Base-by-base conservation (phyloP, 2,329 filamentous ascomycete genomes). In the Nemania sp. region DNA sequence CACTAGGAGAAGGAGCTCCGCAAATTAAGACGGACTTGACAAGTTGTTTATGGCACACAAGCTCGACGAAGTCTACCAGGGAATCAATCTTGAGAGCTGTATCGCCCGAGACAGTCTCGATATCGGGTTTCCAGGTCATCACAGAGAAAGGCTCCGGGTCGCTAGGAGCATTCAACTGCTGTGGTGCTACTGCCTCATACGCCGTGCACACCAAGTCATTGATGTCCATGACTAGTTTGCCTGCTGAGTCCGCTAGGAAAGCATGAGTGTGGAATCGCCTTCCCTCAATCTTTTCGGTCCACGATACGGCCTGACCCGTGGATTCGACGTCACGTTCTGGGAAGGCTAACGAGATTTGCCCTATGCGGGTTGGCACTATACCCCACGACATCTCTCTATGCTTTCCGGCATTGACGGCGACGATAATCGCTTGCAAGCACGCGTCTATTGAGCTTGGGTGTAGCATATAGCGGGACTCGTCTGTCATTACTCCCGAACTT, bases 371-470 rank as follows among this genome's bases (percentile, higher is more conserved):
- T 26, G 72, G 72, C 3, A 73, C 68, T 3, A 73, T 66, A 26
- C 70, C 70, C 62, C 67, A 73, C 8, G 59, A 59, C 70, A 73
- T 70, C 38, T 65, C 67, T 52, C 64, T 73, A 45, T 69, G 64
- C 35, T 62, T 63, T 8, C 72, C 70, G 4, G 61, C 35, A 22
- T 73, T 68, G 35, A 71, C 41, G 45, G 69, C 61, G 26, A 65
- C 54, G 49, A 76, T 72, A n/a, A 71, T 60, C 10, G 72, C 41
- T 29, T 76, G 75, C 2, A 77, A 58, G 43, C 68, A 70, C 27
- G 68, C 68, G 55, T 81, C 79, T 29, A 81, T 70, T 53, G 77
- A 77, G 3, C 73, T 71, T 0, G 79, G 79, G 52, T 81, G 79
- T 32, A 80, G 67, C 24, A 76, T 69, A 27, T 79, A 72, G 0